Base-by-base conservation (phyloP, 306 rosid genomes). In the Malus asiatica region DNA sequence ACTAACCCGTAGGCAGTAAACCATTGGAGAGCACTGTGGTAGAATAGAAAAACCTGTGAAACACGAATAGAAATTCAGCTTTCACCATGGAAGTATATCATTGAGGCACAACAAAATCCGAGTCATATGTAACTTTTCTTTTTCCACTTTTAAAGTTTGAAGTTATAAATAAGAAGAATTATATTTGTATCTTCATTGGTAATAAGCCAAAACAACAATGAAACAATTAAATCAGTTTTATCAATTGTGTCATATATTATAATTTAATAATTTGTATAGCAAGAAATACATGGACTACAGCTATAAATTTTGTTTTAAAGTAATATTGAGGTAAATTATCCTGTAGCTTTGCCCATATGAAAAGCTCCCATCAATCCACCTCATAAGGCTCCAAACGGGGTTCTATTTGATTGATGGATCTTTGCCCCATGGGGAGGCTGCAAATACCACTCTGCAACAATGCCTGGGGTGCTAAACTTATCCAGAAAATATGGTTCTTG, bases 21-120 rank as follows among this genome's bases (percentile, higher is more conserved):
- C 98, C 97, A 95, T 78, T 15, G 84, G 68, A 92, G 98, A 80
- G 97, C 97, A 73, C 97, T 92, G 66, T 90, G 97, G 83, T 35
- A 5, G 25, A 25, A 25, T 25, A 25, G 87, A 92, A 95, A 81
- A 95, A 92, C 78, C 97, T 95, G 92, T 83, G 80, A 19, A 57
- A 74, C 52, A 84, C 19, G 82, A 44, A 66, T 19, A 58, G 18
- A 78, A 33, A 64, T 33, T 60, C 65, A 74, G 19, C 27, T 4
- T 66, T 38, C 20, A 38, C 18, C 27, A 66, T 35, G 14, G 8
- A 12, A 66, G 40, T 35, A 15, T 35, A 35, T 19, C 27, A 4
- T 33, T 3, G 15, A 35, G 70, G 25, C 5, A 8, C 45, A 65
- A 32, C 44, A 30, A 61, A 20, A 42, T 42, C 77, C 4, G 25